Evolutionary conservation across 192 early-diverging fungal genomes (phyloP).

Genomic region (Pilaira anomala): DNA sequence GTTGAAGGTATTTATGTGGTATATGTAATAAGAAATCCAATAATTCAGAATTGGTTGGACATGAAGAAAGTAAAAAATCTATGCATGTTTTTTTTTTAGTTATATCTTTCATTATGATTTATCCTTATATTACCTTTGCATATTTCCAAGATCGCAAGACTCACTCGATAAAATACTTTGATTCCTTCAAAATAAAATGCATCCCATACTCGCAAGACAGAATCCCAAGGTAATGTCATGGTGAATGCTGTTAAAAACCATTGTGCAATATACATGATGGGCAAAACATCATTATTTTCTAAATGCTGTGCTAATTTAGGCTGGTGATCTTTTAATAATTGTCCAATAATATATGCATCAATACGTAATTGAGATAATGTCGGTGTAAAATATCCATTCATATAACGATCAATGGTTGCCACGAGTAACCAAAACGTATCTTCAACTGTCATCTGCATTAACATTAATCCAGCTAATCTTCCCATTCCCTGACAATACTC

Average conservation of each 20-base stretch:
- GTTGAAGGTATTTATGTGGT: slow-evolving; percentile 59
- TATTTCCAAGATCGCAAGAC: slow-evolving; percentile 66
- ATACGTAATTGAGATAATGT: slow-evolving; percentile 70
- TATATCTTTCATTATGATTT: too few species aligned
- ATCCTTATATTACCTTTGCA: slow-evolving; percentile 38
- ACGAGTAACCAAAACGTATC: slow-evolving; percentile 89
- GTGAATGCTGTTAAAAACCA: slow-evolving; percentile 96
- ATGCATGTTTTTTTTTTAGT: not conserved
- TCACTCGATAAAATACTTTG: slow-evolving; percentile 81
- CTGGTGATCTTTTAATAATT: slow-evolving; percentile 65
- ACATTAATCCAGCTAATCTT: slow-evolving; percentile 82
- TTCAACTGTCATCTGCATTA: slow-evolving; percentile 79
- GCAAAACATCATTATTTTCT: slow-evolving; percentile 70
- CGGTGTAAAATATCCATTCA: slow-evolving; percentile 78
- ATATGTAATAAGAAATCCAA: slow-evolving; percentile 78
- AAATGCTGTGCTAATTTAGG: slow-evolving; percentile 67
- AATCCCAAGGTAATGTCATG: slow-evolving; percentile 80
- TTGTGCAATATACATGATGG: slow-evolving; percentile 87
- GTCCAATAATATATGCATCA: slow-evolving; percentile 82
- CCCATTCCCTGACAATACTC: slow-evolving; percentile 99
- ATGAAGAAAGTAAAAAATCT: slow-evolving; percentile 67
- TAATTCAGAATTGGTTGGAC: slow-evolving; percentile 72
- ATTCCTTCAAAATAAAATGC: slow-evolving; percentile 83
- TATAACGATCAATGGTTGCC: slow-evolving; percentile 65
- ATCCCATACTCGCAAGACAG: slow-evolving; percentile 90